A percentile compares a stretch with the other conserved stretches of the same genome.
Evolutionary conservation across 2,329 filamentous ascomycete genomes (phyloP).

Genomic region (Colletotrichum sp.): DNA sequence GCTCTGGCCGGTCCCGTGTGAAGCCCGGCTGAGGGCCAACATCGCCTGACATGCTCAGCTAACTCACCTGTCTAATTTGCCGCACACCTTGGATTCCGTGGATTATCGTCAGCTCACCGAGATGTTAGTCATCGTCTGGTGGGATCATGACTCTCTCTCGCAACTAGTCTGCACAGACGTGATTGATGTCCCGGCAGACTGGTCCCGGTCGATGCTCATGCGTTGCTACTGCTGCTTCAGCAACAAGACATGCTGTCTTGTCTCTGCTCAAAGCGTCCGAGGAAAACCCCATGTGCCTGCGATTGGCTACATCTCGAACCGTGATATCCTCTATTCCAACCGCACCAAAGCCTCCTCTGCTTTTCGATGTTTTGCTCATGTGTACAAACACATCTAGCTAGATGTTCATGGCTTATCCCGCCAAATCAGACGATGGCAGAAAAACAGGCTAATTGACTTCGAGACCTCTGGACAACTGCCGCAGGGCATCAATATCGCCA

Average conservation of each 20-base stretch:
- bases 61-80: neutral
- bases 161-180: neutral
- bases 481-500: too few relatives aligned
- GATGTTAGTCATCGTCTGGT: neutral
- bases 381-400: rapidly evolving
- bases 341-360: neutral
- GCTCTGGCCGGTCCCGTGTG: conserved; percentile 2
- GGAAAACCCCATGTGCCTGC: neutral
- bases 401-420: neutral
- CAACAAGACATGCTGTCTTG: neutral
- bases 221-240: neutral
- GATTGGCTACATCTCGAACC: neutral
- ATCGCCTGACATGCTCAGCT: neutral
- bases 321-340: rapidly evolving
- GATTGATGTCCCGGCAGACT: neutral
- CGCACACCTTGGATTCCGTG: neutral
- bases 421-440: rapidly evolving
- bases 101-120: neutral
- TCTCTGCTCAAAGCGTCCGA: neutral
- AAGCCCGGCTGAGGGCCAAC: conserved; percentile 1
- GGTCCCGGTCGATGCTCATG: neutral
- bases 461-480: neutral
- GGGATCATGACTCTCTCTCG: rapidly evolving
- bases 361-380: neutral
- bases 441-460: neutral